Evolutionary conservation across 176 grass and related monocot species (phyloP), one percentile per base, ranked within the genome.

Genomic region (Oryza coarctata): DNA sequence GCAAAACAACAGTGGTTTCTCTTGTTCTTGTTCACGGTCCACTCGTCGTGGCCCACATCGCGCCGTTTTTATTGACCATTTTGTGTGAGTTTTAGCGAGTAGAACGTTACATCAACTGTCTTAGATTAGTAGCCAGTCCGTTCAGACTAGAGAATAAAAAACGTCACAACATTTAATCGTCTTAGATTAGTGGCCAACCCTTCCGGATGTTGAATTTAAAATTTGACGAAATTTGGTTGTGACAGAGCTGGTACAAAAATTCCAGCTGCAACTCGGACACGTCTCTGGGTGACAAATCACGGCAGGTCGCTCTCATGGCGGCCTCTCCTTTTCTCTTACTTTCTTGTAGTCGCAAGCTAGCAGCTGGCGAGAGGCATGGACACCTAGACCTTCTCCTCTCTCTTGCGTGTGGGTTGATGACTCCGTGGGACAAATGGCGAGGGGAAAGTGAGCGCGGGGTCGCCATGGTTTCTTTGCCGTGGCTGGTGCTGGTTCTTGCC

Each of bases 241-340:
- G 12, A 29, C 41, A 65, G 36, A 39, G 49, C 49, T 52, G 17
- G 49, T 20, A 1, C 49, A 7, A 52, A 18, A 17, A 20, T 7
- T 52, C 49, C 49, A 20, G 34, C 49, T 55, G 70, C 35, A 41
- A 30, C 5, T 10, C 28, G 29, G 6, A 12, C 2, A 2, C 18
- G 35, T 61, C 22, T 29, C 6, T 17, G 27, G 33, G 28, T 22
- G 33, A 28, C n/a, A 31, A 45, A 6, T 26, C 38, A 70, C 63
- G 73, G 77, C 40, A 65, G 74, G 74, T 88, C 73, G 73, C 86
- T 52, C 15, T 87, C 34, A 87, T 52, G 71, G 55, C 38, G 79
- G 3, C 49, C 52, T 40, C 31, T 9, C 14, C 76, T 39, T 76
- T 15, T 31, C 12, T 28, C 41, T 72, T 31, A 39, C 2, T 83